Conservation (phyloP, 495 filamentous ascomycete species). For the Filosporella fistucella region DNA sequence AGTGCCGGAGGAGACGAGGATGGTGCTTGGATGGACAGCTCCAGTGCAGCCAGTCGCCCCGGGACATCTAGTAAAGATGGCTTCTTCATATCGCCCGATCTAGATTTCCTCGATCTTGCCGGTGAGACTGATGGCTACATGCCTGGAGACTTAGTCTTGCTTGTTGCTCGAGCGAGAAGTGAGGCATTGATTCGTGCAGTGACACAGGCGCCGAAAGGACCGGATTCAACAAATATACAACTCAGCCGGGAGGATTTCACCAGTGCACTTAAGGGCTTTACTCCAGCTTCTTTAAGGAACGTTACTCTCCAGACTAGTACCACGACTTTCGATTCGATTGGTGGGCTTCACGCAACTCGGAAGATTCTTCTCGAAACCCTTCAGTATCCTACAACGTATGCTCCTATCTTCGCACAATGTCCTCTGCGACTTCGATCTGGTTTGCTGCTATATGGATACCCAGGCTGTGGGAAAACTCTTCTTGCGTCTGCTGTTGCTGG, state of each 20-base stretch:
- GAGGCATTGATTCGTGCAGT: conserved; percentile 84
- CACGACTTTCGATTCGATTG: conserved; percentile 85
- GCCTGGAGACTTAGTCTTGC: conserved; percentile 85
- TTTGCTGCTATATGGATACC: conserved; percentile 87
- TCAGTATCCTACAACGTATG: conserved; percentile 96
- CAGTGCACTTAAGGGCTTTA: conserved; percentile 82
- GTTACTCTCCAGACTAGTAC: conserved; percentile 88
- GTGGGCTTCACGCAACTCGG: conserved; percentile 79
- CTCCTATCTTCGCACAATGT: conserved; percentile 94
- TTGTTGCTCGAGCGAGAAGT: conserved; percentile 82
- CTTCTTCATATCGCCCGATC: conserved; percentile 63
- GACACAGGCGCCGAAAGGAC: conserved; percentile 28
- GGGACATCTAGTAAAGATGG: conserved; percentile 40
- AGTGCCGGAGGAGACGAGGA: conserved; percentile 41
- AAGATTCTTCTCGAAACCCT: conserved; percentile 87
- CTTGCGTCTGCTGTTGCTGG: conserved; percentile 91
- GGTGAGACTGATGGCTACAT: conserved; percentile 95
- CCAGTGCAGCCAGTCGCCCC: conserved; percentile 25
- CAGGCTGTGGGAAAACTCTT: conserved; percentile 93
- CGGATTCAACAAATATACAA: conserved; percentile 37
- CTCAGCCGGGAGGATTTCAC: conserved; percentile 74
- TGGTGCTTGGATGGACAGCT: conserved; percentile 68
- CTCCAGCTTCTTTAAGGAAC: conserved; percentile 87
- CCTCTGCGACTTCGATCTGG: conserved; percentile 90
- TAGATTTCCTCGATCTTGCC: conserved; percentile 90